These are phyloP conservation scores for Boletus reticulatus DNA, from an alignment of 768 basidiomycete species.

Conservation along the genomic window DNA sequence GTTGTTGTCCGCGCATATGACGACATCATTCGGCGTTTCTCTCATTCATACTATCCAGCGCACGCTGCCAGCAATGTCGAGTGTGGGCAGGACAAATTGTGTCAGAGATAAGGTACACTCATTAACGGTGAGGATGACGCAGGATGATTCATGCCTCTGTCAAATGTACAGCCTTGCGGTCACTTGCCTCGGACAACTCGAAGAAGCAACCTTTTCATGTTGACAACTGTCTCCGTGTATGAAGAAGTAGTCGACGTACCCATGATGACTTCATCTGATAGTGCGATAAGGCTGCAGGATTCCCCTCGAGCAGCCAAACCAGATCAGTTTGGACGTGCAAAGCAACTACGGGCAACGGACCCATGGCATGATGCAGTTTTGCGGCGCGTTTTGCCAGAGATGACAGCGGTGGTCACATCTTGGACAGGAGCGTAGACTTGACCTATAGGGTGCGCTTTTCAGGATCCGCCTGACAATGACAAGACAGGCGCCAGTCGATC, in stretches of 20 bases:
- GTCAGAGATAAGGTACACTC: constrained; percentile 8
- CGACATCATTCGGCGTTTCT: constrained; percentile 12
- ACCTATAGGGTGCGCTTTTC: not conserved
- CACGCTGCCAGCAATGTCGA: not conserved
- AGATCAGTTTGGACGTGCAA: not conserved
- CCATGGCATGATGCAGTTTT: not conserved
- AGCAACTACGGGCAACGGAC: not conserved
- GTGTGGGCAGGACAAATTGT: not conserved
- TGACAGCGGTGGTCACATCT: not conserved
- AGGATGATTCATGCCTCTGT: not conserved
- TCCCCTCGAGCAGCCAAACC: not conserved
- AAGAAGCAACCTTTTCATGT: not conserved
- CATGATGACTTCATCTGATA: no score
- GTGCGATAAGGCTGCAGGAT: no score
- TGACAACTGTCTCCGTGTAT: no score
- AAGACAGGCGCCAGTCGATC: constrained; percentile 3
- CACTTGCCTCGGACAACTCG: constrained; percentile 19
- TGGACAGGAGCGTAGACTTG: not conserved
- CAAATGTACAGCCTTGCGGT: constrained; percentile 2
- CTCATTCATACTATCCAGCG: constrained; percentile 1
- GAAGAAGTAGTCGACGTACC: no score
- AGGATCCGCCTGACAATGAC: not conserved
- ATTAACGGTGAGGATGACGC: constrained; percentile 4
- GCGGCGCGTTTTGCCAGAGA: not conserved
- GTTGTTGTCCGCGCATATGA: constrained; percentile 4